phyloP scores from a whole-genome alignment of 768 basidiomycete genomes.

The Amanita fuliginea region DNA sequence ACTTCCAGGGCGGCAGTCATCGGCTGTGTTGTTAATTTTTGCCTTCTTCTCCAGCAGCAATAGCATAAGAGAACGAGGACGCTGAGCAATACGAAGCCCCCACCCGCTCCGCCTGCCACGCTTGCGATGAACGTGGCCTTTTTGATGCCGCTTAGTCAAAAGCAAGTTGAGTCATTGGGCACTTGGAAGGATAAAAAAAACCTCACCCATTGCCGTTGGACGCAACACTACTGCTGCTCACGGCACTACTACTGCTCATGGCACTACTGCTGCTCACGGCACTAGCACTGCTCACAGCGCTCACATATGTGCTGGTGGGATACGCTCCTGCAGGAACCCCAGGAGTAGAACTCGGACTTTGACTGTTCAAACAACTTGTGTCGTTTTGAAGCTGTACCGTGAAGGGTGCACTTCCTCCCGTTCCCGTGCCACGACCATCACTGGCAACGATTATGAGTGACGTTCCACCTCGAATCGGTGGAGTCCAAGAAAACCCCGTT shows the following conservation, averaged over 20 bases:
- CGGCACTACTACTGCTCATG: no score
- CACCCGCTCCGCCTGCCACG: conserved; percentile 51
- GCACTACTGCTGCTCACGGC: conserved; percentile 11
- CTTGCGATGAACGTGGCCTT: conserved; percentile 19
- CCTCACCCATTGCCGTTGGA: conserved; percentile 9
- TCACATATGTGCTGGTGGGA: no score
- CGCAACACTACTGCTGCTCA: conserved; percentile 17
- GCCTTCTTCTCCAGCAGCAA: conserved; percentile 35
- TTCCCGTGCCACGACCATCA: conserved; percentile 57
- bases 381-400: conserved; percentile 36
- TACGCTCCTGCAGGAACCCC: conserved; percentile 60
- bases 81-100: conserved; percentile 34
- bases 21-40: conserved; percentile 41
- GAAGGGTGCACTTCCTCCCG: conserved; percentile 57
- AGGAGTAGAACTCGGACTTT: conserved; percentile 68
- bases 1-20: conserved; percentile 5
- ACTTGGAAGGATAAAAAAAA: not conserved
- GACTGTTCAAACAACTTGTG: conserved; percentile 40
- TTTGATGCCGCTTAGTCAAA: conserved; percentile 11
- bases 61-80: conserved; percentile 30
- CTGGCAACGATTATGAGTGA: conserved; percentile 57
- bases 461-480: conserved; percentile 51
- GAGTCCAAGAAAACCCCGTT: conserved; percentile 61
- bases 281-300: no score
- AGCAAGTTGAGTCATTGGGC: not conserved